These are phyloP conservation scores for Arthrobotrys sinensis DNA, from an alignment of 2,329 filamentous ascomycete genomes.

Conservation along the genomic window DNA sequence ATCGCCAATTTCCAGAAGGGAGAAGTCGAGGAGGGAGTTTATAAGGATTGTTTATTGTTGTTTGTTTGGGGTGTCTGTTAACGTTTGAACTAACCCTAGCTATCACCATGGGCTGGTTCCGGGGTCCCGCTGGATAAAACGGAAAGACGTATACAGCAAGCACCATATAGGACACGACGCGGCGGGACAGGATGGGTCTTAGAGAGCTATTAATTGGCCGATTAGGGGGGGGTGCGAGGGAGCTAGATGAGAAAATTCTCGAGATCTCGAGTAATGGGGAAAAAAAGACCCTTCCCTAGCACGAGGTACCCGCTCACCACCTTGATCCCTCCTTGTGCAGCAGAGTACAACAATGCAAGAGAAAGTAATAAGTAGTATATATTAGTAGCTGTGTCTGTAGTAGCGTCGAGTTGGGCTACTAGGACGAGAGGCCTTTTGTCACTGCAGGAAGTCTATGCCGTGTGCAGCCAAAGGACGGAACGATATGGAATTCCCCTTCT, in stretches of 20 bases:
- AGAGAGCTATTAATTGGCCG: conserved; percentile 54
- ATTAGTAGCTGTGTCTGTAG: conserved; percentile 7
- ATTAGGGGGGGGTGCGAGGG: conserved; percentile 29
- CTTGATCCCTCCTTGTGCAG: conserved; percentile 58
- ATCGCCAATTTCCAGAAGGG: conserved; percentile 42
- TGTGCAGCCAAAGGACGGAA: conserved; percentile 59
- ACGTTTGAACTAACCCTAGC: conserved; percentile 48
- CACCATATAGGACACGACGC: conserved; percentile 53
- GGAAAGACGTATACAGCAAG: conserved; percentile 45
- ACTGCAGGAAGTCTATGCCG: conserved; percentile 60
- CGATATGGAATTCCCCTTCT: conserved; percentile 53
- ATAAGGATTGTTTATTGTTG: conserved; percentile 54
- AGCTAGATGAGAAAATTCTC: conserved; percentile 49
- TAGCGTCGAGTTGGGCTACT: conserved; percentile 36
- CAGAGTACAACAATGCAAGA: conserved; percentile 30
- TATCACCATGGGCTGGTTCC: conserved; percentile 55
- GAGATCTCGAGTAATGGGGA: conserved; percentile 26
- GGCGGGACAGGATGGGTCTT: conserved; percentile 53
- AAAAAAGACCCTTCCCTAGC: conserved; percentile 27
- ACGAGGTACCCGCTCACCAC: conserved; percentile 41
- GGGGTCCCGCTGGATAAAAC: conserved; percentile 60
- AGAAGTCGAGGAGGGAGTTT: conserved; percentile 43
- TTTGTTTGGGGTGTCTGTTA: conserved; percentile 56
- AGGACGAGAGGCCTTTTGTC: conserved; percentile 36
- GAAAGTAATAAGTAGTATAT: conserved; percentile 24